Evolutionary conservation across 257 asterid species (phyloP).

Genomic region (Fraxinus pennsylvanica): DNA sequence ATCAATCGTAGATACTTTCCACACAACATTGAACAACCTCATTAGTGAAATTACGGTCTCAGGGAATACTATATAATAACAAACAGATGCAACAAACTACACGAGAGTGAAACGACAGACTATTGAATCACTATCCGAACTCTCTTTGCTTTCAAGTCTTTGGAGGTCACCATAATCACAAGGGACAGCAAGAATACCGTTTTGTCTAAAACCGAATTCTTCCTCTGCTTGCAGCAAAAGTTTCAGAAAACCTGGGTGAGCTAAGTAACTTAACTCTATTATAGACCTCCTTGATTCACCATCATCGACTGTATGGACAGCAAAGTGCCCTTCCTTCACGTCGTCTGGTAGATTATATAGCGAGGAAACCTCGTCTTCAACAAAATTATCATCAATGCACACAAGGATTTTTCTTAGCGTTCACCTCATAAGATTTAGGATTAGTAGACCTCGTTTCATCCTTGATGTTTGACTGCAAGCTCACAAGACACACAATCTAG

Average conservation of each 20-base stretch:
- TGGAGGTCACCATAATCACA: slow-evolving; percentile 45
- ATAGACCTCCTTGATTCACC: slow-evolving; percentile 45
- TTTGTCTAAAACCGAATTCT: slow-evolving; percentile 50
- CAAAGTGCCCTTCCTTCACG: slow-evolving; percentile 61
- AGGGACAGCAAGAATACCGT: slow-evolving; percentile 51
- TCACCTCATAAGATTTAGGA: slow-evolving; percentile 29
- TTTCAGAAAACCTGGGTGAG: slow-evolving; percentile 42
- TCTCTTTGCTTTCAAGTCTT: slow-evolving; percentile 26
- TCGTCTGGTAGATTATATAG: slow-evolving; percentile 34
- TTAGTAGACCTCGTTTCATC: slow-evolving; percentile 28
- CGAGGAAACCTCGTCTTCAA: slow-evolving; percentile 17
- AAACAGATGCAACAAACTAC: not conserved
- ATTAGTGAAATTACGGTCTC: not conserved
- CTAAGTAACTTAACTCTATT: slow-evolving; percentile 36
- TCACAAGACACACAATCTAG: not conserved
- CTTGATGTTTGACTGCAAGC: slow-evolving; percentile 1
- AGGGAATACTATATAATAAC: not conserved
- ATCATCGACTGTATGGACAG: slow-evolving; percentile 44
- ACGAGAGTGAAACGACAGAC: no score
- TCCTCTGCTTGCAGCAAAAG: slow-evolving; percentile 49
- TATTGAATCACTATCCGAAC: not conserved
- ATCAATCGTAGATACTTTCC: not conserved
- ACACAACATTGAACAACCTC: not conserved
- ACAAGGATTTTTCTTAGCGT: slow-evolving; percentile 24
- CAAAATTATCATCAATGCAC: slow-evolving; percentile 8